Evolutionary conservation across 2,329 filamentous ascomycete species (phyloP).

Genomic region (Aspergillus piperis): DNA sequence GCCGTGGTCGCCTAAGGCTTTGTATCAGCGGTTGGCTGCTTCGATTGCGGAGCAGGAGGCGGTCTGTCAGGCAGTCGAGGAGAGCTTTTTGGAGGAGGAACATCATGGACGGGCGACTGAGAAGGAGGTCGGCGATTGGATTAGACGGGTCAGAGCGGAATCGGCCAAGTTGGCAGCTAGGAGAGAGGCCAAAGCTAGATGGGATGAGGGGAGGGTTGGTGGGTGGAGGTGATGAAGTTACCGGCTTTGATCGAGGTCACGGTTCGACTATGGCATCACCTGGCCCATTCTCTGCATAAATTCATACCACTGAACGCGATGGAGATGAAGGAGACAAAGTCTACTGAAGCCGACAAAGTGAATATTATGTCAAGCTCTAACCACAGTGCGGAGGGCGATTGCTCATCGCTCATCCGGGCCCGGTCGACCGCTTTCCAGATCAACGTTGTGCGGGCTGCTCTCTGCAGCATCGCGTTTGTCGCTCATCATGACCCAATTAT

Average conservation of each 20-base stretch:
- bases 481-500: slow-evolving; percentile 29
- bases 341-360: no score
- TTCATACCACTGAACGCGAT: background rate
- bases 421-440: slow-evolving; percentile 24
- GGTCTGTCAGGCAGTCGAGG: slow-evolving; percentile 80
- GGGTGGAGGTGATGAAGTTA: slow-evolving; percentile 69
- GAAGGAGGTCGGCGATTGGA: slow-evolving; percentile 82
- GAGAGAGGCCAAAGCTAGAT: slow-evolving; percentile 83
- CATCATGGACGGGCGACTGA: slow-evolving; percentile 64
- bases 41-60: slow-evolving; percentile 80
- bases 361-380: background rate
- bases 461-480: slow-evolving; percentile 4
- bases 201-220: slow-evolving; percentile 94
- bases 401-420: slow-evolving; percentile 15
- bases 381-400: background rate
- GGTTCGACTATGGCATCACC: background rate
- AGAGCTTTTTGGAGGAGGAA: slow-evolving; percentile 79
- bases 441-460: slow-evolving; percentile 11
- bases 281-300: background rate
- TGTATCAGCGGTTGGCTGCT: slow-evolving; percentile 79
- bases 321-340: background rate
- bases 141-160: slow-evolving; percentile 76
- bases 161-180: slow-evolving; percentile 76
- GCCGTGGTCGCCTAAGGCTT: slow-evolving; percentile 79
- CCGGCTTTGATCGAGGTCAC: background rate